Percentiles rank a stretch among this genome's conserved stretches.
These are phyloP conservation scores for Amanita thiersii DNA, from an alignment of 768 basidiomycete species.

Conservation along the genomic window DNA sequence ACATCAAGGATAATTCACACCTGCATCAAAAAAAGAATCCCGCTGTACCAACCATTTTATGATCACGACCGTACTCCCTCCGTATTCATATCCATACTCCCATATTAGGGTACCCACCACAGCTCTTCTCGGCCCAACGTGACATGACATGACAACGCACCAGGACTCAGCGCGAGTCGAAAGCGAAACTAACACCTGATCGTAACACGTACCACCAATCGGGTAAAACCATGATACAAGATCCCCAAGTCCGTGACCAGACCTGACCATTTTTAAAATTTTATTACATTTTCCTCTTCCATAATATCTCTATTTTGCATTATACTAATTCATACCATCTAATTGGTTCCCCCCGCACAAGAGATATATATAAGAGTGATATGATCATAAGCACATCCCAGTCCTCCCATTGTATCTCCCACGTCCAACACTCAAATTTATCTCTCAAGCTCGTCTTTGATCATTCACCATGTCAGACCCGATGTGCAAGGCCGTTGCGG, in stretches of 20 bases:
- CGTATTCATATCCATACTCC: not conserved
- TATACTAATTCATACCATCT: too few relatives aligned
- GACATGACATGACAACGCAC: not conserved
- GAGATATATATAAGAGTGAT: too few relatives aligned
- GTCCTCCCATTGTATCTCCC: not conserved
- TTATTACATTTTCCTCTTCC: too few relatives aligned
- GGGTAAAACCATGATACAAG: too few relatives aligned
- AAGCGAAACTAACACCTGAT: too few relatives aligned
- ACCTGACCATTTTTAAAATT: too few relatives aligned
- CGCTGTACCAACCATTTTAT: not conserved
- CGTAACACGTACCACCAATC: too few relatives aligned
- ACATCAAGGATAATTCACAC: too few relatives aligned
- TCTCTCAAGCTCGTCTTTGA: not conserved
- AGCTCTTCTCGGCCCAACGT: not conserved
- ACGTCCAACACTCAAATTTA: not conserved
- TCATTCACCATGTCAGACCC: constrained; percentile 37
- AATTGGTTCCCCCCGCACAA: too few relatives aligned
- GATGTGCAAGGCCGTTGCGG: constrained; percentile 50
- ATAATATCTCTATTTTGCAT: too few relatives aligned
- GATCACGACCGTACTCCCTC: not conserved
- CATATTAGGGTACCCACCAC: not conserved
- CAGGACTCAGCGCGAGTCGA: not conserved
- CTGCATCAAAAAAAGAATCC: too few relatives aligned
- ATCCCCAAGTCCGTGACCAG: too few relatives aligned
- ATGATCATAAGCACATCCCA: not conserved